Evolutionary conservation across 208 protist genomes (phyloP).

Genomic region (Trypanosoma boissoni): DNA sequence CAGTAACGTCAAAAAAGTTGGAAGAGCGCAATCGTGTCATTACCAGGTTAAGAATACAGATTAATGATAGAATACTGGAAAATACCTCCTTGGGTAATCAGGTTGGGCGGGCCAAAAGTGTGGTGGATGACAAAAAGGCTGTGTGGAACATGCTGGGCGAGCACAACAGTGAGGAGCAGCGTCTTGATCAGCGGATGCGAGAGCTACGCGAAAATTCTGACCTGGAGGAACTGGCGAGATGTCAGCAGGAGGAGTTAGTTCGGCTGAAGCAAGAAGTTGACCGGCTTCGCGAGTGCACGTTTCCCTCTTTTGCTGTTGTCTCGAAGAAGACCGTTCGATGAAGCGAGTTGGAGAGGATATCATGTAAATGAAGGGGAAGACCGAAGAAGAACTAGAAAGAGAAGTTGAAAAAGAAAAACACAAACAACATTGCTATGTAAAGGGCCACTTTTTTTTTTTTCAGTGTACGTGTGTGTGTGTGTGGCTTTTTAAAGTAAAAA

Average conservation of each 20-base stretch:
- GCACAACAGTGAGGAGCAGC: conserved; percentile 43
- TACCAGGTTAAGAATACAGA: conserved; percentile 50
- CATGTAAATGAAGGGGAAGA: not conserved
- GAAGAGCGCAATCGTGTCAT: conserved; percentile 63
- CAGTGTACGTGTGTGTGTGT: not conserved
- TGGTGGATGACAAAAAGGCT: conserved; percentile 50
- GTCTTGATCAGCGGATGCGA: conserved; percentile 38
- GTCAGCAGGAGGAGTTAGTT: conserved; percentile 85
- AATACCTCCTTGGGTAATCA: conserved; percentile 55
- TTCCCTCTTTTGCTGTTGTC: conserved; percentile 91
- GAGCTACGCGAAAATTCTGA: conserved; percentile 78
- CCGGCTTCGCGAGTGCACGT: conserved; percentile 80
- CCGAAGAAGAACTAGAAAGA: not conserved
- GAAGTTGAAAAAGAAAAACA: not conserved
- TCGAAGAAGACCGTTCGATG: conserved; percentile 61
- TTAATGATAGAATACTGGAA: conserved; percentile 74
- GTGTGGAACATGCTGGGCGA: conserved; percentile 64
- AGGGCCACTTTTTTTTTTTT: conserved; percentile 20
- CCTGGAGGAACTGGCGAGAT: conserved; percentile 79
- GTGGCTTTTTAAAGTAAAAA: conserved; percentile 5
- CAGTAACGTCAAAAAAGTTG: conserved; percentile 71
- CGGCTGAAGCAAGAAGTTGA: conserved; percentile 85
- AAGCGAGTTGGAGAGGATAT: conserved; percentile 16
- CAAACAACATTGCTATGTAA: too few species aligned
- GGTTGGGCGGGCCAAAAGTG: conserved; percentile 33